A percentile compares a stretch with the other conserved stretches of the same genome.
These are phyloP conservation scores for Ormosia emarginata DNA, from an alignment of 306 rosid genomes.

Conservation along the genomic window DNA sequence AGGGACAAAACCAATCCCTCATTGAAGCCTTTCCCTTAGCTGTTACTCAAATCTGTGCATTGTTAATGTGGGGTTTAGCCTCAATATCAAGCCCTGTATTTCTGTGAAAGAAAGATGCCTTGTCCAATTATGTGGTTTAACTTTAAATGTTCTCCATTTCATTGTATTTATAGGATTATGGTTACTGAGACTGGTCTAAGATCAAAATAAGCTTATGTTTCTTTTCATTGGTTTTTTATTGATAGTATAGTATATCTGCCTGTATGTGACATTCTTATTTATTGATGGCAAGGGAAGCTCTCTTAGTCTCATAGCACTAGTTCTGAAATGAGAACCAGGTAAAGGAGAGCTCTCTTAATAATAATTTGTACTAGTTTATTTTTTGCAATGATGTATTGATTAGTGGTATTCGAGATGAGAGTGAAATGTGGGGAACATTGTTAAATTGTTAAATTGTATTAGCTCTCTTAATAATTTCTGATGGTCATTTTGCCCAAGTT, in stretches of 20 bases:
- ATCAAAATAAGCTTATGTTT: background rate
- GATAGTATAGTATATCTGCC: background rate
- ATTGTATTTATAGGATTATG: background rate
- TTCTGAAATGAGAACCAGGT: too few relatives aligned
- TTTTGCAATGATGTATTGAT: too few relatives aligned
- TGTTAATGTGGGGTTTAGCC: background rate
- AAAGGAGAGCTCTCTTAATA: too few relatives aligned
- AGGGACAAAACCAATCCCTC: background rate
- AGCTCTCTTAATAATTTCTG: too few relatives aligned
- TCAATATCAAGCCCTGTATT: background rate
- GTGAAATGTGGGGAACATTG: too few relatives aligned
- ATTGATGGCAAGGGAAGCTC: constrained; percentile 14
- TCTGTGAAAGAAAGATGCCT: background rate
- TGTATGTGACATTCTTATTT: background rate
- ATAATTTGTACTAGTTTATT: too few relatives aligned
- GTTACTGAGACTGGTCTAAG: background rate
- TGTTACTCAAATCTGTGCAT: background rate
- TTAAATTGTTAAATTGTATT: too few relatives aligned
- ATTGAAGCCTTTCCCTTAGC: background rate
- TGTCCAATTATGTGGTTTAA: background rate
- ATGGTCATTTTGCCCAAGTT: too few relatives aligned
- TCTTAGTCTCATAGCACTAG: too few relatives aligned
- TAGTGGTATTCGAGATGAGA: too few relatives aligned
- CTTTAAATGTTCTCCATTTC: background rate
- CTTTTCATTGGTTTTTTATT: background rate